These are phyloP conservation scores for Lotus japonicus DNA, from an alignment of 306 rosid species.

Conservation along the genomic window DNA sequence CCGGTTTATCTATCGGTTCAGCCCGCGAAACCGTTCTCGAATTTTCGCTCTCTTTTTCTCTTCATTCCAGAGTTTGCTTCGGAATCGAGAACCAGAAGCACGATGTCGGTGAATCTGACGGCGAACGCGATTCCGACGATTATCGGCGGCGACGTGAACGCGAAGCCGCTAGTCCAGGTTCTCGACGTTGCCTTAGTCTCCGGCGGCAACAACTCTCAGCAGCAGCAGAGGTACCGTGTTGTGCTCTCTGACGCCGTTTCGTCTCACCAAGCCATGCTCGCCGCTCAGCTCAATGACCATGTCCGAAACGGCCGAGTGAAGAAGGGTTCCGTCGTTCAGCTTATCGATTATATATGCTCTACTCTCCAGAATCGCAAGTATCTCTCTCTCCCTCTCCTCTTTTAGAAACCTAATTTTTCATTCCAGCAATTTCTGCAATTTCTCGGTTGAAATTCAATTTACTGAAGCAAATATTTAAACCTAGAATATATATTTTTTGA, in stretches of 20 bases:
- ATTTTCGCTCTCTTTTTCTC: neutral
- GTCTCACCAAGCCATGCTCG: constrained; percentile 68
- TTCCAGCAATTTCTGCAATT: neutral
- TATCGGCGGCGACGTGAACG: constrained; percentile 58
- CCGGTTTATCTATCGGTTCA: neutral
- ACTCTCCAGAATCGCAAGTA: constrained; percentile 66
- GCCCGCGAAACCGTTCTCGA: neutral
- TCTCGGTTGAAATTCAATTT: neutral
- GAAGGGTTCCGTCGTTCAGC: constrained; percentile 81
- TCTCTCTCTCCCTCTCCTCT: constrained; percentile 26
- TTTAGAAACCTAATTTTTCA: neutral
- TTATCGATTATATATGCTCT: constrained; percentile 73
- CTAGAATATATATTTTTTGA: neutral
- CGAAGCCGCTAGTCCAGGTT: constrained; percentile 83
- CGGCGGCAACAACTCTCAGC: constrained; percentile 24
- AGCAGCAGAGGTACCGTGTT: constrained; percentile 70
- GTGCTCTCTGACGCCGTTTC: constrained; percentile 66
- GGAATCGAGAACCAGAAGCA: neutral
- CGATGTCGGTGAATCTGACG: constrained; percentile 79
- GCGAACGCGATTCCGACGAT: constrained; percentile 70
- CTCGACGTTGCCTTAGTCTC: constrained; percentile 48
- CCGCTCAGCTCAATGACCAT: constrained; percentile 67
- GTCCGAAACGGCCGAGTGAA: constrained; percentile 47
- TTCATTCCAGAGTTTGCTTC: neutral
- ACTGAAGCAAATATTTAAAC: neutral